A percentile compares a stretch with the other conserved stretches of the same genome.
These are phyloP conservation scores for Metschnikowia amazonensis DNA, from an alignment of 805 yeast genomes.

Conservation along the genomic window DNA sequence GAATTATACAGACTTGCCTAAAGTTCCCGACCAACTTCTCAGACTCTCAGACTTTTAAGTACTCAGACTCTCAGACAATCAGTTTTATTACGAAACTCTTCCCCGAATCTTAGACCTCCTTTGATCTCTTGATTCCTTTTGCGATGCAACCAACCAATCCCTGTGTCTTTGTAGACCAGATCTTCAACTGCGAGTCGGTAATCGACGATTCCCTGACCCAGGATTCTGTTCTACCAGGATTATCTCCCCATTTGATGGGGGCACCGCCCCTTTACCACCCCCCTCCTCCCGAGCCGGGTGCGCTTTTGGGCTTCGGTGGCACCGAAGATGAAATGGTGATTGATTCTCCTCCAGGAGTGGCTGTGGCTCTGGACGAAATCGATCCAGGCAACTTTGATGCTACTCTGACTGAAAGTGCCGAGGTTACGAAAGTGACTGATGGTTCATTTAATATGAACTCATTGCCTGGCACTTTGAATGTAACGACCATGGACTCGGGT, in stretches of 20 bases:
- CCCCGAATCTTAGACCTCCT: background rate
- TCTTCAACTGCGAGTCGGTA: background rate
- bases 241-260: background rate
- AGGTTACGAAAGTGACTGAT: background rate
- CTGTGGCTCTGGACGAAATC: background rate
- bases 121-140: background rate
- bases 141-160: constrained; percentile 1
- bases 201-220: background rate
- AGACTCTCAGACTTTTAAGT: background rate
- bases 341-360: background rate
- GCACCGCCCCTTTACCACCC: background rate
- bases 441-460: background rate
- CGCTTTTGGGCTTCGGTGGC: too few species aligned
- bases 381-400: background rate
- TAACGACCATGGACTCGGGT: background rate
- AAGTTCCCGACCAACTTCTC: background rate
- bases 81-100: background rate
- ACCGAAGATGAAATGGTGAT: background rate
- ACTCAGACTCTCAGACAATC: background rate
- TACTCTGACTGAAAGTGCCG: background rate
- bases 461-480: background rate
- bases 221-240: background rate
- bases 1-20: background rate
- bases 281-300: background rate
- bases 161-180: background rate